Percentiles rank a stretch among this genome's conserved stretches.
Evolutionary conservation across 805 yeast species (phyloP).

Genomic region (Metschnikowia shivogae): DNA sequence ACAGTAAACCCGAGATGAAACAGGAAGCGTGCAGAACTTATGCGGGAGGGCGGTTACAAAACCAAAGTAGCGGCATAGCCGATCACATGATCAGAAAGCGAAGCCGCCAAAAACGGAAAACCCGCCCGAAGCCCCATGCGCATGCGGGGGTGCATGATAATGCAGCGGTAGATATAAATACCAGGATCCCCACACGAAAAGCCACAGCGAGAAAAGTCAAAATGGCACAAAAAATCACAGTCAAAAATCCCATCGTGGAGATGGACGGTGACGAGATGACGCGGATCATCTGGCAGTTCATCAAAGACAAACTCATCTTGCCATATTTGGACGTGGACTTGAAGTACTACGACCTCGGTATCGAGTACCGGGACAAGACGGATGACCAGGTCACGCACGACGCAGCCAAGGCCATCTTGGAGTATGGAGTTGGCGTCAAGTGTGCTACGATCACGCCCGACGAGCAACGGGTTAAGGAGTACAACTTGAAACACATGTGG

Average conservation of each 20-base stretch:
- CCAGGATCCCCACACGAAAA: background rate
- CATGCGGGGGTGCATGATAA: constrained; percentile 3
- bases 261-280: constrained; percentile 88
- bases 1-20: too few species aligned
- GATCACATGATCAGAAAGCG: background rate
- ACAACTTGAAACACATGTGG: constrained; percentile 76
- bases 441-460: constrained; percentile 88
- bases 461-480: constrained; percentile 74
- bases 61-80: background rate
- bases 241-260: constrained; percentile 70
- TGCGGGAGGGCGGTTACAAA: too few species aligned
- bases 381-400: constrained; percentile 72
- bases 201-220: background rate
- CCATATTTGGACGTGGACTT: constrained; percentile 72
- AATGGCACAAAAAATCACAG: constrained; percentile 49
- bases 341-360: constrained; percentile 71
- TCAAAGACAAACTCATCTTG: constrained; percentile 60
- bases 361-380: constrained; percentile 64
- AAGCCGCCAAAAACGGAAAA: background rate
- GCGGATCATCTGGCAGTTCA: constrained; percentile 74
- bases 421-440: constrained; percentile 77
- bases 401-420: constrained; percentile 69
- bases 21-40: too few species aligned
- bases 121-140: background rate
- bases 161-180: constrained; percentile 2